A percentile compares a stretch with the other conserved stretches of the same genome.
Evolutionary conservation across 176 grass and related monocot genomes (phyloP).

Genomic region (Triticum monococcum): DNA sequence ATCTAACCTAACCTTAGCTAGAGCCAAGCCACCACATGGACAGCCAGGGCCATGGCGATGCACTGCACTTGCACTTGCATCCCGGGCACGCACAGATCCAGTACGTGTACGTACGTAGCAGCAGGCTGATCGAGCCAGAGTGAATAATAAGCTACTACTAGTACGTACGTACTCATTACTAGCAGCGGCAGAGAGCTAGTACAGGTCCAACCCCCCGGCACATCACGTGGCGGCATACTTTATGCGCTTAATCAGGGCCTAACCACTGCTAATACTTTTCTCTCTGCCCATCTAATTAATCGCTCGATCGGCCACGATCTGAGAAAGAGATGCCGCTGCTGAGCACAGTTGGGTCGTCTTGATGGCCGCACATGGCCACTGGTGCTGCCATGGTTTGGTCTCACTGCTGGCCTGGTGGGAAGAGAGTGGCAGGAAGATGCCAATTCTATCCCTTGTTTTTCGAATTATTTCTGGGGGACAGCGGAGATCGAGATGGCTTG

Average conservation of each 20-base stretch:
- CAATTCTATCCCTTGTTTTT: not conserved
- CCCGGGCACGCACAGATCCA: not conserved
- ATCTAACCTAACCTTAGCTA: not conserved
- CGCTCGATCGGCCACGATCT: slow-evolving; percentile 19
- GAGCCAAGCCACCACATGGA: not conserved
- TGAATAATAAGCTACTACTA: not conserved
- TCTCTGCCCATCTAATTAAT: not conserved
- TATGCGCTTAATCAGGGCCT: not conserved
- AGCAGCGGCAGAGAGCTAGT: not conserved
- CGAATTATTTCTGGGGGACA: not conserved
- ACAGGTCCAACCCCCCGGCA: not conserved
- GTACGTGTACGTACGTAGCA: not conserved
- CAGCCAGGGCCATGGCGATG: not conserved
- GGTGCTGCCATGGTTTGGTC: not conserved
- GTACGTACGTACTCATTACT: not conserved
- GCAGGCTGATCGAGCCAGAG: not conserved
- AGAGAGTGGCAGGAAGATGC: slow-evolving; percentile 4
- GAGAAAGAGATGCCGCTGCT: not conserved
- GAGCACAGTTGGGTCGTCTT: not conserved
- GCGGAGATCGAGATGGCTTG: not conserved
- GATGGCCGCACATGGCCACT: slow-evolving; percentile 37
- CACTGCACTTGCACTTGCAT: not conserved
- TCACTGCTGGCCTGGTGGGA: not conserved
- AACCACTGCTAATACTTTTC: not conserved
- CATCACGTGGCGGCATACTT: slow-evolving; percentile 32